Conservation (phyloP, 805 yeast species). For the Starmerella potacharoeniae region DNA sequence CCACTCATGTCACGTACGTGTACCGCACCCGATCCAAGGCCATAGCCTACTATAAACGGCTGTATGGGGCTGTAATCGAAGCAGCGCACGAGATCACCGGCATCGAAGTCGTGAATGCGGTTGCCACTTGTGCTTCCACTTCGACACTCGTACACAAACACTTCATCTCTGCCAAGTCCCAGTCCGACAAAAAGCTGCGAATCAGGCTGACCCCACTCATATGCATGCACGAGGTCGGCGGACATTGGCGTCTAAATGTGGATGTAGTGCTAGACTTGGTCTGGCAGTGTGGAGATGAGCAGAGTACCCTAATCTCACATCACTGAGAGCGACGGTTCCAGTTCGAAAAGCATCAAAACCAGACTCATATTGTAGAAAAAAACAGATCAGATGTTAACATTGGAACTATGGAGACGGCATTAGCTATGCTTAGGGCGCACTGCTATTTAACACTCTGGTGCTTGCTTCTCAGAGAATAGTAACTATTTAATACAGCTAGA, state of each 20-base stretch:
- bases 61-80: constrained; percentile 38
- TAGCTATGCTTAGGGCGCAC: no score
- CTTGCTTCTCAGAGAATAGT: no score
- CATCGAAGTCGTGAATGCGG: constrained; percentile 16
- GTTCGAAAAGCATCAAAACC: no score
- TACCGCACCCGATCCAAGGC: constrained; percentile 27
- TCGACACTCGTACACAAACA: constrained; percentile 38
- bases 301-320: background rate
- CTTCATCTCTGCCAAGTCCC: constrained; percentile 72
- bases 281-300: background rate
- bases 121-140: constrained; percentile 14
- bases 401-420: no score
- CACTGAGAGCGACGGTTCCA: no score
- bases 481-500: no score
- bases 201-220: constrained; percentile 46
- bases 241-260: constrained; percentile 33
- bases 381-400: no score
- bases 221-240: constrained; percentile 49
- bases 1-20: constrained; percentile 6
- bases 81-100: constrained; percentile 34
- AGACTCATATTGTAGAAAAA: no score
- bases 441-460: no score
- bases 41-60: constrained; percentile 43
- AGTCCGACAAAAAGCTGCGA: constrained; percentile 54
- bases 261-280: background rate